Evolutionary conservation across 2,329 filamentous ascomycete species (phyloP).

Genomic region (Kalaharituber pfeilii): DNA sequence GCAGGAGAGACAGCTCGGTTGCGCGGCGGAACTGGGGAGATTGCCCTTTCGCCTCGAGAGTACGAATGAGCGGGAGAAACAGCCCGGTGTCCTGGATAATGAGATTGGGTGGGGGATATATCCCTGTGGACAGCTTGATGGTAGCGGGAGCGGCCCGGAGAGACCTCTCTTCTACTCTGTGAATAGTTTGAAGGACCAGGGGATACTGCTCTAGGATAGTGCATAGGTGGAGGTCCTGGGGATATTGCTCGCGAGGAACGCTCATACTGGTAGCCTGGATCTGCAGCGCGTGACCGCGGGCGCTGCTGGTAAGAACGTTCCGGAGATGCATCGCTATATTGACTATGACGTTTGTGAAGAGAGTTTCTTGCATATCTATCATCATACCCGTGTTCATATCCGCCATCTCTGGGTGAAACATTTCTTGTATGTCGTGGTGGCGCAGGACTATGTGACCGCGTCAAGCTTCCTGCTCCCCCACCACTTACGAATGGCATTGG

Average conservation of each 20-base stretch:
- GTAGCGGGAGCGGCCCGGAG: neutral
- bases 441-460: neutral
- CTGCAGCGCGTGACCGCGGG: conserved; percentile 9
- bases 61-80: neutral
- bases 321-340: neutral
- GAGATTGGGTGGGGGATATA: conserved; percentile 15
- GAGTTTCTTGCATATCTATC: neutral
- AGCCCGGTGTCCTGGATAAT: neutral
- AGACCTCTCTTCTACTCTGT: neutral
- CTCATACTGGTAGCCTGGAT: conserved; percentile 6
- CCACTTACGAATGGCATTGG: conserved; percentile 27
- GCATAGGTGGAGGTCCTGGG: conserved; percentile 18
- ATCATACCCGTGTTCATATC: neutral
- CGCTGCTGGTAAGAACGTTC: neutral
- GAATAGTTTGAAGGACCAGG: conserved; percentile 9
- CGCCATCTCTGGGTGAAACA: neutral
- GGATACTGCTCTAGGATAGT: conserved; percentile 11
- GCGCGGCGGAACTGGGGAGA: conserved; percentile 22
- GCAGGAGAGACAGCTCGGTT: conserved; percentile 13
- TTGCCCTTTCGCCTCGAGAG: conserved; percentile 7
- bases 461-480: neutral
- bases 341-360: neutral
- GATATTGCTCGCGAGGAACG: conserved; percentile 15
- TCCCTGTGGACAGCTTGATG: conserved; percentile 6
- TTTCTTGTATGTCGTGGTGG: neutral